phyloP scores from a whole-genome alignment of 805 yeast genomes.

The Candida koratica region DNA sequence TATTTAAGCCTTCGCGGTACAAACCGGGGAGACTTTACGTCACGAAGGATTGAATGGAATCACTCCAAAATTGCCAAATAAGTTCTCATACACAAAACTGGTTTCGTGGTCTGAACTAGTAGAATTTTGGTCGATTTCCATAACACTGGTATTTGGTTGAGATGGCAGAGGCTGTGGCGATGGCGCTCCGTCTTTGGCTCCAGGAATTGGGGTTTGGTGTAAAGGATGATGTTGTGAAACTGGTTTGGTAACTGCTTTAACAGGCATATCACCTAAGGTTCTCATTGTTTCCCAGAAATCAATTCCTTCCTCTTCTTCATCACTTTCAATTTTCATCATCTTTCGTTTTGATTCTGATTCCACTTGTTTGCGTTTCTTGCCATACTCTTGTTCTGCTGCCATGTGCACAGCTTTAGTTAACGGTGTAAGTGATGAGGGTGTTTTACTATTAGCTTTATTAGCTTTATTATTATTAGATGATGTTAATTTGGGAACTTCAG shows the following conservation, averaged over 20 bases:
- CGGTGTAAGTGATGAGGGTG: constrained; percentile 27
- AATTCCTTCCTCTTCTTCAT: constrained; percentile 52
- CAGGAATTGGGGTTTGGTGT: constrained; percentile 24
- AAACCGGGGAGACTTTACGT: neutral
- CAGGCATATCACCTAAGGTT: constrained; percentile 38
- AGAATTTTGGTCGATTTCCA: constrained; percentile 4
- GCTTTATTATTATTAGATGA: constrained; percentile 40
- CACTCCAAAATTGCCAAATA: constrained; percentile 34
- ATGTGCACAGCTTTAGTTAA: constrained; percentile 39
- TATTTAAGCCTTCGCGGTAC: constrained; percentile 6
- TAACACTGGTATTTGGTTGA: neutral
- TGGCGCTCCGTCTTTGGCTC: constrained; percentile 1
- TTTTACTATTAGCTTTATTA: neutral
- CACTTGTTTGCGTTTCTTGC: constrained; percentile 11
- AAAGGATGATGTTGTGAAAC: constrained; percentile 55
- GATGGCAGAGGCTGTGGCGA: constrained; percentile 3
- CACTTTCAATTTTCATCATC: constrained; percentile 10
- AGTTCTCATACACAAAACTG: constrained; percentile 25
- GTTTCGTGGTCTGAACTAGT: constrained; percentile 9
- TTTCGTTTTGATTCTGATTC: constrained; percentile 7
- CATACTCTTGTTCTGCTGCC: constrained; percentile 30
- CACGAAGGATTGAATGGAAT: constrained; percentile 40
- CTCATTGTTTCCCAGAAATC: constrained; percentile 74
- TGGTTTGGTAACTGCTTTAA: constrained; percentile 26
- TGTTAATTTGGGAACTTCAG: constrained; percentile 65